Evolutionary conservation across 2,329 filamentous ascomycete genomes (phyloP), one percentile per base, ranked within the genome.

Genomic region (Myriangium duriaei): DNA sequence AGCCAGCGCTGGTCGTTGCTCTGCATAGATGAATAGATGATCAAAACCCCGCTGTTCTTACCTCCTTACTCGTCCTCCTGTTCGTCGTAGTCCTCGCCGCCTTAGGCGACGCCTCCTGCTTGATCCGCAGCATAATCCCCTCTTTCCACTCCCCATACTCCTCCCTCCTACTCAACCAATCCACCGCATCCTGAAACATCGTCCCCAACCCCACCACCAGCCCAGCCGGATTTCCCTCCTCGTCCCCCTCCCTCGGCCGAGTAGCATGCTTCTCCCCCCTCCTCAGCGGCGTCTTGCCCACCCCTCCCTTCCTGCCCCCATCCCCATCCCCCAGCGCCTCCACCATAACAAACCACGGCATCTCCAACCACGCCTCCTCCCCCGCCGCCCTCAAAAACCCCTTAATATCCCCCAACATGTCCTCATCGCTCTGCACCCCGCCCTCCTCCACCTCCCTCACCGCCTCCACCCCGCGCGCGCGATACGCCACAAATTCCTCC

Each of bases 161-260:
- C 29, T 63, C 63, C 48, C 68, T 67, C 47, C 73, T 74, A 45
- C 76, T 78, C 48, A 87, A 56, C 50, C 77, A 83, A 50, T 86
- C 79, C 49, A 81, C 77, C 32, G 71, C 69, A 45, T 79, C 76
- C 55, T 86, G 80, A 48, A 87, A 74, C 81, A 86, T 86, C 2
- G 76, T 81, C 2, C 64, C 64, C 11, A 68, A 43, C 56, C 57
- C 74, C 59, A 17, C 67, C 53, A 63, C 43, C 51, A 58, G 32
- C 2, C 55, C 56, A 14, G 54, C 50, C 13, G 49, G 39, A n/a
- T 49, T 48, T 5, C 44, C 17, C 2, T 47, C 44, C 11, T 52
- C 49, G 2, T 42, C 42, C 5, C 40, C 45, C 6, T 40, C 17
- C 3, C 11, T 10, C n/a, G 42, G 42, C 12, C 43, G 30, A 5